These are phyloP conservation scores for Spathaspora girioi DNA, from an alignment of 805 yeast genomes.

Conservation along the genomic window DNA sequence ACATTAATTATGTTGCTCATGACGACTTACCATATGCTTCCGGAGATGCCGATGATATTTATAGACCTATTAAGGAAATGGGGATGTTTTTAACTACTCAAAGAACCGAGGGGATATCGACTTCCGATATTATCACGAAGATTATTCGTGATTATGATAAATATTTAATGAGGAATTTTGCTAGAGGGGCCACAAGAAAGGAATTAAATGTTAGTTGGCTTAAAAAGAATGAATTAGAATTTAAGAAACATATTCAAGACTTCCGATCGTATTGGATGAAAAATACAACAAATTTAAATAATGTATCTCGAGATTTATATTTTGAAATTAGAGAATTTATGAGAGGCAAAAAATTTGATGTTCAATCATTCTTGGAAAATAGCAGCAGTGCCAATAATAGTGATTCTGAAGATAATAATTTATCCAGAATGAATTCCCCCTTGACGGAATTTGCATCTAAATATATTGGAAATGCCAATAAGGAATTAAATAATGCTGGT, in stretches of 20 bases:
- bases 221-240: slow-evolving; percentile 92
- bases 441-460: slow-evolving; percentile 65
- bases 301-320: slow-evolving; percentile 77
- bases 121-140: slow-evolving; percentile 93
- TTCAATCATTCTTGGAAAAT: slow-evolving; percentile 22
- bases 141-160: slow-evolving; percentile 95
- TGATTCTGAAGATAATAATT: slow-evolving; percentile 25
- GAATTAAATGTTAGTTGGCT: slow-evolving; percentile 97
- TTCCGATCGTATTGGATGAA: slow-evolving; percentile 83
- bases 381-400: slow-evolving; percentile 15
- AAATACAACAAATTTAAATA: slow-evolving; percentile 63
- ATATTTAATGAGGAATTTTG: slow-evolving; percentile 94
- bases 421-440: slow-evolving; percentile 42
- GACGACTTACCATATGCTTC: slow-evolving; percentile 95
- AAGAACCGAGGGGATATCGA: slow-evolving; percentile 93
- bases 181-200: slow-evolving; percentile 94
- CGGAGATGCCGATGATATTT: slow-evolving; percentile 86
- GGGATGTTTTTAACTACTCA: slow-evolving; percentile 94
- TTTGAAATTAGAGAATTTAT: slow-evolving; percentile 78
- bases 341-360: slow-evolving; percentile 41
- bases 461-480: slow-evolving; percentile 54
- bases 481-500: slow-evolving; percentile 27
- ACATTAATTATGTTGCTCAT: slow-evolving; percentile 95
- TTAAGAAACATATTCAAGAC: slow-evolving; percentile 84
- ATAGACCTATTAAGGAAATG: slow-evolving; percentile 82